Evolutionary conservation across 208 protist genomes (phyloP).

Genomic region (Wallacemonas sp.): DNA sequence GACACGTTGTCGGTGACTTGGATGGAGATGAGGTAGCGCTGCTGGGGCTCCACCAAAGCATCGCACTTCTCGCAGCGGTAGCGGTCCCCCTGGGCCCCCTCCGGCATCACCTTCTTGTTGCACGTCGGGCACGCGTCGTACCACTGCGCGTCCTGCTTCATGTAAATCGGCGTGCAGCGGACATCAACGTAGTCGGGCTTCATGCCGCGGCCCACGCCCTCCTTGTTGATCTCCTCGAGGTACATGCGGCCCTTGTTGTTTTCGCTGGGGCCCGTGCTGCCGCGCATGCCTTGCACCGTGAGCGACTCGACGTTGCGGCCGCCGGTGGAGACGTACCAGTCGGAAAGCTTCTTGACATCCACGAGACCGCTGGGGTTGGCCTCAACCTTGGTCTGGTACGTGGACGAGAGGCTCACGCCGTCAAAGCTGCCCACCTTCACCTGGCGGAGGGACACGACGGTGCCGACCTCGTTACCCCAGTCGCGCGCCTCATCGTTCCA

Average conservation of each 20-base stretch:
- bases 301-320: conserved; percentile 80
- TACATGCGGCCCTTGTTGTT: conserved; percentile 83
- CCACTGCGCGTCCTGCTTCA: conserved; percentile 91
- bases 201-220: conserved; percentile 70
- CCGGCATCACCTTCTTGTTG: conserved; percentile 91
- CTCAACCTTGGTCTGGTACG: conserved; percentile 84
- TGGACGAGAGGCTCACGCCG: conserved; percentile 82
- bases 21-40: conserved; percentile 89
- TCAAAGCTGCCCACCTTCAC: conserved; percentile 85
- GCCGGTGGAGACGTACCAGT: conserved; percentile 87
- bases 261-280: conserved; percentile 35
- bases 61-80: conserved; percentile 93
- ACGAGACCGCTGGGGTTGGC: conserved; percentile 70
- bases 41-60: conserved; percentile 57
- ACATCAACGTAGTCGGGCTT: conserved; percentile 90
- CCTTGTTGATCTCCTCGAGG: conserved; percentile 77
- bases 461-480: conserved; percentile 63
- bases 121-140: conserved; percentile 91
- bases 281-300: conserved; percentile 50
- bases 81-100: conserved; percentile 74
- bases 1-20: conserved; percentile 88
- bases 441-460: conserved; percentile 84
- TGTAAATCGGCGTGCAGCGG: conserved; percentile 88
- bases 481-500: conserved; percentile 88
- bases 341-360: conserved; percentile 84